Evolutionary conservation across 768 basidiomycete species (phyloP), one percentile per base, ranked within the genome.

Genomic region (Pulveroboletus sp.): DNA sequence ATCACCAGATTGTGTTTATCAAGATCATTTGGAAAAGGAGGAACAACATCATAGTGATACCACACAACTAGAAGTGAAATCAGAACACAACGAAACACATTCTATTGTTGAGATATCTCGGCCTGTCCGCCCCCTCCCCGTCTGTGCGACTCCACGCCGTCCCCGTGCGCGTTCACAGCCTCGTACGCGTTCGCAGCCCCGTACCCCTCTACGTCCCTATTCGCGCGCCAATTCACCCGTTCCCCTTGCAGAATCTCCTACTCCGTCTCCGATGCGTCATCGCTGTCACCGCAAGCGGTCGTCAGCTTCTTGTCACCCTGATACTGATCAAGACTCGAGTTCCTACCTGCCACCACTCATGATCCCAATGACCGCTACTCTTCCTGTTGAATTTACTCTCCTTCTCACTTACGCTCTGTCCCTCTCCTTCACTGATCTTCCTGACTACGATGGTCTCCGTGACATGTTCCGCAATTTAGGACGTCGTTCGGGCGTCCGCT

Each of bases 401-500:
- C 77, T 92, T 57, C 86, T 85, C 67, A 69, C 68, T 39, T 93
- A 93, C 69, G 82, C 86, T 18, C 80, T 91, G 39, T 82, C 82
- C 2, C 80, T 94, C 32, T 85, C 85, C 55, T 93, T 93, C 58
- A 89, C 89, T 60, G 91, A 93, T 71, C 75, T 89, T 36, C 92
- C 91, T 9, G 92, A 94, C 68, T 94, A 93, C 59, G 85, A 83
- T 39, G 90, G 90, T 26, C 72, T 93, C 21, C 77, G 90, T 38
- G 79, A 77, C 39, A 76, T 91, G 39, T 89, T 93, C 66, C 75
- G 77, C 14, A 78, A 76, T 4, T 62, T 85, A 10, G 83, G 78
- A 1, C 73, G 71, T 50, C 73, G 78, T 8, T 67, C 76, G n/a
- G 79, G 76, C 1, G 69, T 82, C 7, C 73, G 74, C 47, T 69